Conservation (phyloP, 2,329 filamentous ascomycete species). For the Elsinoe fawcettii region DNA sequence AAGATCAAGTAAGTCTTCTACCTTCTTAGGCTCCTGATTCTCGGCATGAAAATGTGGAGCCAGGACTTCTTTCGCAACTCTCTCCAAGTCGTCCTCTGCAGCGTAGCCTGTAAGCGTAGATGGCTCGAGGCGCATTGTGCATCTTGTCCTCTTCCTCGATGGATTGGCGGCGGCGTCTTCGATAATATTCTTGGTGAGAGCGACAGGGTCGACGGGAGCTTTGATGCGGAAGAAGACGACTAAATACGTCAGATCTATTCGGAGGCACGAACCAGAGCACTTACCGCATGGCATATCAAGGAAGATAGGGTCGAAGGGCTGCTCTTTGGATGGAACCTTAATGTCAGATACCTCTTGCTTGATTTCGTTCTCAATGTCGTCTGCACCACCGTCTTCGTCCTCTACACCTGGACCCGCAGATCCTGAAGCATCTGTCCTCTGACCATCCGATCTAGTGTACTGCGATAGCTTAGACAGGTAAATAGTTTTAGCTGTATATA, state of each 20-base stretch:
- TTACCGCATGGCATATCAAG: conserved; percentile 50
- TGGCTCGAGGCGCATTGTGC: conserved; percentile 53
- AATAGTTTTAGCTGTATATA: not conserved
- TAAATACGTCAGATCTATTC: conserved; percentile 22
- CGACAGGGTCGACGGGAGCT: conserved; percentile 51
- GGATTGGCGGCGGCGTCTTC: conserved; percentile 46
- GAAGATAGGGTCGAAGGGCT: conserved; percentile 46
- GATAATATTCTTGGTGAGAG: conserved; percentile 52
- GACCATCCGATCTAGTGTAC: conserved; percentile 13
- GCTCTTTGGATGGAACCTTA: conserved; percentile 42
- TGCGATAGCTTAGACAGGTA: not conserved
- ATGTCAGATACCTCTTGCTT: conserved; percentile 61
- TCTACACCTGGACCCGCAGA: conserved; percentile 31
- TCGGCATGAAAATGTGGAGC: conserved; percentile 53
- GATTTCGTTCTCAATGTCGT: conserved; percentile 66
- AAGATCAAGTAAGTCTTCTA: conserved; percentile 25
- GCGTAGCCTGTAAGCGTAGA: conserved; percentile 57
- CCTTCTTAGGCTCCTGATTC: conserved; percentile 45
- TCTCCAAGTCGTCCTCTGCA: conserved; percentile 58
- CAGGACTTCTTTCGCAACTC: conserved; percentile 57
- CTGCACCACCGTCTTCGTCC: conserved; percentile 26
- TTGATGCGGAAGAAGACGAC: conserved; percentile 53
- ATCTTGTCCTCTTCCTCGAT: conserved; percentile 48
- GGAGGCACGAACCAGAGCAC: conserved; percentile 21
- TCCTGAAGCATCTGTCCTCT: not conserved